phyloP scores from a whole-genome alignment of 1,139 yeast species.

The Zygoascus meyerae region DNA sequence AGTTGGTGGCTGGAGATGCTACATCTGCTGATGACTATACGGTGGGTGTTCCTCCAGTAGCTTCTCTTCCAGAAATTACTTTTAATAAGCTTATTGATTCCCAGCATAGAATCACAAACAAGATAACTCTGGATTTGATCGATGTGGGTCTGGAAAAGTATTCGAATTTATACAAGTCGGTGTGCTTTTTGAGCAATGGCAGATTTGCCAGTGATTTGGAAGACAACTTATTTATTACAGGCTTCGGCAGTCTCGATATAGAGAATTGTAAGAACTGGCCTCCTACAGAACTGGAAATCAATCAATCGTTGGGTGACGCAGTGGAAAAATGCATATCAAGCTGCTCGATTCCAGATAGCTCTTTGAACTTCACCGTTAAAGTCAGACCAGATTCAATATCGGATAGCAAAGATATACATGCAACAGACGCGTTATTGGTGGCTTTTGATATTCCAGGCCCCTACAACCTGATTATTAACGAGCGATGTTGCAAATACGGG shows the following conservation, averaged over 20 bases:
- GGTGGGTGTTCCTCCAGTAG: slow-evolving; percentile 17
- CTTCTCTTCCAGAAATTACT: slow-evolving; percentile 16
- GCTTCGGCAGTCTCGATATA: slow-evolving; percentile 13
- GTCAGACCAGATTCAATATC: too few relatives aligned
- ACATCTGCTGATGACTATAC: slow-evolving; percentile 1
- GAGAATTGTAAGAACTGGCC: slow-evolving; percentile 18
- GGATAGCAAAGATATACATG: not conserved
- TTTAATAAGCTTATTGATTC: slow-evolving; percentile 13
- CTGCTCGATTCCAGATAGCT: too few relatives aligned
- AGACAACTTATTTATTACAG: slow-evolving; percentile 17
- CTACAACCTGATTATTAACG: slow-evolving; percentile 16
- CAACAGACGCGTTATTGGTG: slow-evolving; percentile 9
- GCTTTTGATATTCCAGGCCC: slow-evolving; percentile 22
- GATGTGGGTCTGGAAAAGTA: slow-evolving; percentile 15
- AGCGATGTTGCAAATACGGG: slow-evolving; percentile 7
- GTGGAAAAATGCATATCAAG: slow-evolving; percentile 14
- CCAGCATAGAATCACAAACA: slow-evolving; percentile 20
- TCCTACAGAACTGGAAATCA: slow-evolving; percentile 18
- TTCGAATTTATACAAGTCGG: slow-evolving; percentile 14
- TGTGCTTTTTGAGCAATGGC: slow-evolving; percentile 19
- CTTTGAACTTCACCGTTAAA: too few relatives aligned
- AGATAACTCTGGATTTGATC: not conserved
- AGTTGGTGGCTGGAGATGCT: slow-evolving; percentile 7
- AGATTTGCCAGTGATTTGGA: slow-evolving; percentile 16
- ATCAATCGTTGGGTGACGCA: slow-evolving; percentile 15